phyloP scores from a whole-genome alignment of 2,329 filamentous ascomycete species.

The Geosmithia putterillii region DNA sequence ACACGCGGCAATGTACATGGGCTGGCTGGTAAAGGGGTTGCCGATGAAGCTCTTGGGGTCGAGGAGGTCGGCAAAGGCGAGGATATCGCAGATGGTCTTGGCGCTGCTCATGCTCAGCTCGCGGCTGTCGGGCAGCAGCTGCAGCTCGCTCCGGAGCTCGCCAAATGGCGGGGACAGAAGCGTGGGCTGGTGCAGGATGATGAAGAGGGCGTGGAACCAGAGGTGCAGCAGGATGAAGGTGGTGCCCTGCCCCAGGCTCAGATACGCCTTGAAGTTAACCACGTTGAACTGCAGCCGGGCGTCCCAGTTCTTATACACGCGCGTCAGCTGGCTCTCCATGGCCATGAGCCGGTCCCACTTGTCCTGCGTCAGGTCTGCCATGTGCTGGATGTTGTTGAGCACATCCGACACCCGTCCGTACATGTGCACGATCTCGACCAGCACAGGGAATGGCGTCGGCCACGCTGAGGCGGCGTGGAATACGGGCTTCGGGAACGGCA shows the following conservation, averaged over 20 bases:
- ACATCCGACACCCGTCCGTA: slow-evolving; percentile 78
- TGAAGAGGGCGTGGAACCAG: slow-evolving; percentile 81
- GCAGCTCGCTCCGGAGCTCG: slow-evolving; percentile 45
- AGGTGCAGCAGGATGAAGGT: slow-evolving; percentile 81
- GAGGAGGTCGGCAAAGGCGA: slow-evolving; percentile 75
- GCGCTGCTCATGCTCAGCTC: slow-evolving; percentile 79
- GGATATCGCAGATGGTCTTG: slow-evolving; percentile 82
- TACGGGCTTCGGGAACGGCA: slow-evolving; percentile 48
- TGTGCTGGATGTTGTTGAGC: slow-evolving; percentile 66
- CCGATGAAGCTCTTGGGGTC: slow-evolving; percentile 78
- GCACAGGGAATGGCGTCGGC: slow-evolving; percentile 67
- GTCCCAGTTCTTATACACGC: slow-evolving; percentile 60
- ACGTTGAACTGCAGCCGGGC: slow-evolving; percentile 71
- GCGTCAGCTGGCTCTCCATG: slow-evolving; percentile 74
- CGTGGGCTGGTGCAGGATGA: slow-evolving; percentile 74
- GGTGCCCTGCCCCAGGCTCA: slow-evolving; percentile 68
- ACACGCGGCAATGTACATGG: slow-evolving; percentile 83
- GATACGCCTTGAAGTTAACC: slow-evolving; percentile 74
- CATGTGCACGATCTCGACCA: slow-evolving; percentile 75
- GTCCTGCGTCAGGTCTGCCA: slow-evolving; percentile 62
- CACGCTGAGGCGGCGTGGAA: slow-evolving; percentile 47
- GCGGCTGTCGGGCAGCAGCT: slow-evolving; percentile 67
- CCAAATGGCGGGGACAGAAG: slow-evolving; percentile 67
- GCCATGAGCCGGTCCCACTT: slow-evolving; percentile 58
- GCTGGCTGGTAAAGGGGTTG: slow-evolving; percentile 81